Conservation (phyloP, 2,329 filamentous ascomycete species). For the Phoma herbarum region DNA sequence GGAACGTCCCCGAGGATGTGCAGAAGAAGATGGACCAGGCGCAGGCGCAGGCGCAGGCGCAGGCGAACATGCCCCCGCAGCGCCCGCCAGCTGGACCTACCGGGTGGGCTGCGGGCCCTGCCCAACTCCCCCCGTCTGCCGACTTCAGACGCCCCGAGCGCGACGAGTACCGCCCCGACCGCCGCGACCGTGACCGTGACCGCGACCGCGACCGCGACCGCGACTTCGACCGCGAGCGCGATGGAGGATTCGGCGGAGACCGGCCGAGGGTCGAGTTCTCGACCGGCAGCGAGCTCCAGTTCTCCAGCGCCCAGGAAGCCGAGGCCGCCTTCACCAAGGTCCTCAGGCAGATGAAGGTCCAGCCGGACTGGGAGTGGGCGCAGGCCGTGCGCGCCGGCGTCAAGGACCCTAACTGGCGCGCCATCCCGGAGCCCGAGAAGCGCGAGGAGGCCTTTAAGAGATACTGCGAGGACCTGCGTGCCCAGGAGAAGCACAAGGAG, state of each 20-base stretch:
- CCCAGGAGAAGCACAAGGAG: conserved; percentile 92
- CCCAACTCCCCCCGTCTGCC: conserved; percentile 51
- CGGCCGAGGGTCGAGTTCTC: conserved; percentile 45
- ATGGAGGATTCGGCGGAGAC: conserved; percentile 53
- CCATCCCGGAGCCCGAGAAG: conserved; percentile 91
- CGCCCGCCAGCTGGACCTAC: conserved; percentile 53
- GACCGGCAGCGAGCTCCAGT: conserved; percentile 63
- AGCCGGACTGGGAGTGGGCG: conserved; percentile 92
- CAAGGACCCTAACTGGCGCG: conserved; percentile 90
- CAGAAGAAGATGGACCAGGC: conserved; percentile 80
- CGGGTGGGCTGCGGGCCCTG: conserved; percentile 68
- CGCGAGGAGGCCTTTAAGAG: conserved; percentile 93
- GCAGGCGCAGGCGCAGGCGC: conserved; percentile 69
- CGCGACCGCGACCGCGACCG: conserved; percentile 40
- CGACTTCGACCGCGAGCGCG: conserved; percentile 54
- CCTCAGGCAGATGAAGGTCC: conserved; percentile 82
- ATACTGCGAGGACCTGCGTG: conserved; percentile 87
- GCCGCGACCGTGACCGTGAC: too few species aligned
- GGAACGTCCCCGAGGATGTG: conserved; percentile 84
- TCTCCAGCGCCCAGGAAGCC: conserved; percentile 75
- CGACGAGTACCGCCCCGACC: conserved; percentile 41
- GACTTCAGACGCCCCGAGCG: conserved; percentile 46
- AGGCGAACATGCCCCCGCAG: conserved; percentile 58
- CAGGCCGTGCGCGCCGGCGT: conserved; percentile 86
- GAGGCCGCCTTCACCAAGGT: conserved; percentile 94